Percentiles rank a stretch among this genome's conserved stretches.
Conservation (phyloP, 208 protist genomes). For the Trichomonas vaginalis region DNA sequence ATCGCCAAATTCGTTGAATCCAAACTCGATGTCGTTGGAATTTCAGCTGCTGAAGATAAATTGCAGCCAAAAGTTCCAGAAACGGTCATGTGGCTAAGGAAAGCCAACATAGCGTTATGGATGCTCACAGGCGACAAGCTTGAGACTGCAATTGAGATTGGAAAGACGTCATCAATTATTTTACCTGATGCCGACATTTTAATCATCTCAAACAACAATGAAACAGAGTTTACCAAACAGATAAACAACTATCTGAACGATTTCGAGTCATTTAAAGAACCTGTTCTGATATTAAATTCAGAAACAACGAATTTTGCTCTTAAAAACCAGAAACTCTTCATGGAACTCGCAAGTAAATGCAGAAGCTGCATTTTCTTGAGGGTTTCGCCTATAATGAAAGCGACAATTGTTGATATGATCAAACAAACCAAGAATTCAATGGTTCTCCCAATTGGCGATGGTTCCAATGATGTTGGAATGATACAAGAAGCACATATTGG, state of each 20-base stretch:
- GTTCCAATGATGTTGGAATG: conserved; percentile 92
- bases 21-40: conserved; percentile 22
- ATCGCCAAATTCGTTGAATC: neutral
- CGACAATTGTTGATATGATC: conserved; percentile 67
- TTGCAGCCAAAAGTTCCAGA: conserved; percentile 72
- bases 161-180: conserved; percentile 23
- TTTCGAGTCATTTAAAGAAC: neutral
- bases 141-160: conserved; percentile 44
- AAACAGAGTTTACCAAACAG: neutral
- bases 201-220: neutral
- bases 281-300: neutral
- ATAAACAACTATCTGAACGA: neutral
- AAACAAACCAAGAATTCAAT: conserved; percentile 30
- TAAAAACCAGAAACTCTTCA: conserved; percentile 17
- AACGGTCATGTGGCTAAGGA: conserved; percentile 40
- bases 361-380: conserved; percentile 74
- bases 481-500: conserved; percentile 72
- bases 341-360: conserved; percentile 40
- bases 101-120: conserved; percentile 67
- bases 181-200: neutral
- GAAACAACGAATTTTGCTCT: neutral
- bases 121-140: conserved; percentile 94
- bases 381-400: conserved; percentile 88
- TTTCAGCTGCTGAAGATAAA: conserved; percentile 44
- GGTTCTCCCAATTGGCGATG: conserved; percentile 78